These are phyloP conservation scores for Ramularia collo-cygni DNA, from an alignment of 2,329 filamentous ascomycete genomes.

Conservation along the genomic window DNA sequence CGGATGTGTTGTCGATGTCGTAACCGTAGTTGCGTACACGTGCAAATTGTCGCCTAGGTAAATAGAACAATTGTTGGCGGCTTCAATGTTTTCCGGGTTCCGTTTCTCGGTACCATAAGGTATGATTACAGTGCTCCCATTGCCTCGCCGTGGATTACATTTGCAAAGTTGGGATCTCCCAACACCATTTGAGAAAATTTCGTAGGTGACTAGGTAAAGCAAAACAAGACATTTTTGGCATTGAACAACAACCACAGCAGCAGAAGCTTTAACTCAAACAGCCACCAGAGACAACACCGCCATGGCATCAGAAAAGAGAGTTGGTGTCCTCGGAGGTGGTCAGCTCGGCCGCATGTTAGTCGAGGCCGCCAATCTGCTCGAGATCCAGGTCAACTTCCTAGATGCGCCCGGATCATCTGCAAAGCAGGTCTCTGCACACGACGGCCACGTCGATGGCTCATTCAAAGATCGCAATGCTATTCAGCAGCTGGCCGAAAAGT, in stretches of 20 bases:
- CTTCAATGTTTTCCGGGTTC: too few species aligned
- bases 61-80: too few species aligned
- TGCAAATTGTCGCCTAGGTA: too few species aligned
- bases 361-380: slow-evolving; percentile 74
- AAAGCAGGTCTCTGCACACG: slow-evolving; percentile 74
- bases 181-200: not conserved
- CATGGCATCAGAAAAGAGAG: slow-evolving; percentile 20
- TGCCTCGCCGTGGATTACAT: not conserved
- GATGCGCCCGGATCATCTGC: slow-evolving; percentile 72
- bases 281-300: not conserved
- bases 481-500: slow-evolving; percentile 65
- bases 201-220: too few species aligned
- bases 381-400: slow-evolving; percentile 70
- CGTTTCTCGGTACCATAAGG: too few species aligned
- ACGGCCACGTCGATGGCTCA: slow-evolving; percentile 71
- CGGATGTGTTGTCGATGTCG: too few species aligned
- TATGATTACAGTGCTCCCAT: too few species aligned
- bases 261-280: not conserved
- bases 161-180: not conserved
- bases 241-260: not conserved
- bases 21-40: too few species aligned
- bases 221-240: too few species aligned
- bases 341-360: slow-evolving; percentile 86
- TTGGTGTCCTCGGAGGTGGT: slow-evolving; percentile 41
- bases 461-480: slow-evolving; percentile 81